These are phyloP conservation scores for Takakia lepidozioides DNA, from an alignment of 225 moss, liverwort and hornwort genomes.

Conservation along the genomic window DNA sequence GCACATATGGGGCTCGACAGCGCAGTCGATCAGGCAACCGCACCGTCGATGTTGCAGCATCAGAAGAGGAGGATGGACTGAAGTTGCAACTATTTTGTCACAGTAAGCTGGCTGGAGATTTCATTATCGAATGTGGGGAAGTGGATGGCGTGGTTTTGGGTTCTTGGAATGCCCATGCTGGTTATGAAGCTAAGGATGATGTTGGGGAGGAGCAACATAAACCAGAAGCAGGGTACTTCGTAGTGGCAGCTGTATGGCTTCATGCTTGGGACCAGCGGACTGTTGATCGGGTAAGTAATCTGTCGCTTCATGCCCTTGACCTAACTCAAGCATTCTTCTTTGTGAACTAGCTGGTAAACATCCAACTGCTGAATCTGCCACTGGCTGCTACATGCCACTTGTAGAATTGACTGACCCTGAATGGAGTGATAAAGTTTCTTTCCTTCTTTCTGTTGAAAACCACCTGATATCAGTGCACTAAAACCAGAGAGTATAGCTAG, in stretches of 20 bases:
- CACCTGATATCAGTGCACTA: too few relatives aligned
- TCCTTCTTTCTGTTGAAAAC: too few relatives aligned
- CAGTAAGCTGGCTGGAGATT: slow-evolving; percentile 20
- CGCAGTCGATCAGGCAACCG: slow-evolving; percentile 16
- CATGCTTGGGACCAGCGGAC: slow-evolving; percentile 84
- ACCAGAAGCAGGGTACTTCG: slow-evolving; percentile 57
- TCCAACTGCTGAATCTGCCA: too few relatives aligned
- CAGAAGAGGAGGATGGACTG: slow-evolving; percentile 20
- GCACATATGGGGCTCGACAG: slow-evolving; percentile 47
- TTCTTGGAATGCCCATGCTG: slow-evolving; percentile 69
- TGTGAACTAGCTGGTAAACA: too few relatives aligned
- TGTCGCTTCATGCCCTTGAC: slow-evolving; percentile 2
- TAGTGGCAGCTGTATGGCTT: slow-evolving; percentile 88
- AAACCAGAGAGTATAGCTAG: too few relatives aligned
- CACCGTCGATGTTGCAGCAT: slow-evolving; percentile 18
- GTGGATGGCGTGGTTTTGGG: slow-evolving; percentile 91
- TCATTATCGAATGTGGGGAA: slow-evolving; percentile 81
- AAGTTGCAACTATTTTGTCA: slow-evolving; percentile 28
- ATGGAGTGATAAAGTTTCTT: too few relatives aligned
- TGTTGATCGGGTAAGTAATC: slow-evolving; percentile 58
- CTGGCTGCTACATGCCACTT: too few relatives aligned
- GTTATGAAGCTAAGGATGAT: slow-evolving; percentile 43
- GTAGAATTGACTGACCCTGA: too few relatives aligned
- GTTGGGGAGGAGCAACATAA: slow-evolving; percentile 29
- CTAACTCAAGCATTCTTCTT: too few relatives aligned